Percentiles rank a stretch among this genome's conserved stretches.
Evolutionary conservation across 2,329 filamentous ascomycete genomes (phyloP).

Genomic region (Fragosphaeria purpurea): DNA sequence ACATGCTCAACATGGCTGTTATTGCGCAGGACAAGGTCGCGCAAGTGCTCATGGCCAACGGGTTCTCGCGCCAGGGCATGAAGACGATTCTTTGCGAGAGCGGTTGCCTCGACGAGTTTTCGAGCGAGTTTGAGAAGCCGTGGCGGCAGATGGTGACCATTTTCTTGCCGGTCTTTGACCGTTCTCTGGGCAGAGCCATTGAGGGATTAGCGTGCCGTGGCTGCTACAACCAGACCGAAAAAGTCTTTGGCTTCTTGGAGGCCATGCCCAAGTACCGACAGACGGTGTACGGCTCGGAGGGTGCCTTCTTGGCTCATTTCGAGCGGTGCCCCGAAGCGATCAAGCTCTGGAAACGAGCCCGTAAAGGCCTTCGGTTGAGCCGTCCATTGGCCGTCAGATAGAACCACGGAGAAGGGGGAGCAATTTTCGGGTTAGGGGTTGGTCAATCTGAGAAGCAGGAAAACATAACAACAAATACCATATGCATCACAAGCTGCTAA

Average conservation of each 20-base stretch:
- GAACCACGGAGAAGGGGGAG: too few relatives aligned
- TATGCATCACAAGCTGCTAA: too few relatives aligned
- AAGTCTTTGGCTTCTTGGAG: background rate
- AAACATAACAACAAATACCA: too few relatives aligned
- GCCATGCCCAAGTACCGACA: background rate
- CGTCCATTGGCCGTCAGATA: too few relatives aligned
- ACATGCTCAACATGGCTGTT: too few relatives aligned
- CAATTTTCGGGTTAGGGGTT: too few relatives aligned
- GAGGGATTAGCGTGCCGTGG: background rate
- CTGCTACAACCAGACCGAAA: background rate
- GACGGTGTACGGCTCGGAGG: slow-evolving; percentile 1
- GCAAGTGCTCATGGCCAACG: background rate
- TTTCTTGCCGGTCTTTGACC: slow-evolving; percentile 5
- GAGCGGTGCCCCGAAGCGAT: background rate
- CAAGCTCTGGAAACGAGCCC: background rate
- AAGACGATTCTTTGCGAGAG: background rate
- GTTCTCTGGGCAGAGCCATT: background rate
- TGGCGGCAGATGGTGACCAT: background rate
- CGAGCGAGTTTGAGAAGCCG: background rate
- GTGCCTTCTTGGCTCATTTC: slow-evolving; percentile 1
- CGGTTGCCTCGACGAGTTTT: slow-evolving; percentile 1
- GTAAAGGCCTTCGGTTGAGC: too few relatives aligned
- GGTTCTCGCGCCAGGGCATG: background rate
- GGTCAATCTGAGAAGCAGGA: too few relatives aligned
- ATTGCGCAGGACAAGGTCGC: background rate